A percentile compares a stretch with the other conserved stretches of the same genome.
phyloP scores from a whole-genome alignment of 768 basidiomycete species.

The Kwoniella sp. region DNA sequence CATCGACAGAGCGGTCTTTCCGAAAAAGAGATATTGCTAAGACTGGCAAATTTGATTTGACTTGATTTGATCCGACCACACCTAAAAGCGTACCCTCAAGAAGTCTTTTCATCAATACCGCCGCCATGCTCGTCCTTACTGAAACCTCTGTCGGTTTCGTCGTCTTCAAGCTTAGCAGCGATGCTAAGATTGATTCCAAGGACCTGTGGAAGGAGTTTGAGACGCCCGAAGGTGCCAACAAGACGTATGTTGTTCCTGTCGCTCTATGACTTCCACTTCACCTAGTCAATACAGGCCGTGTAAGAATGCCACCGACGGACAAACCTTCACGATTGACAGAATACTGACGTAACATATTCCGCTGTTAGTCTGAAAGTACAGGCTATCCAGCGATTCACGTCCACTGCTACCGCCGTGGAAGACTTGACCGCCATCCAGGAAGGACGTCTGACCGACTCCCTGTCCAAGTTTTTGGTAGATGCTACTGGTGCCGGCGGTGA shows the following conservation, averaged over 20 bases:
- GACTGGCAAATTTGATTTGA: too few relatives aligned
- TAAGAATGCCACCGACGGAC: too few relatives aligned
- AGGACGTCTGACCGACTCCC: conserved; percentile 86
- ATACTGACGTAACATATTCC: not conserved
- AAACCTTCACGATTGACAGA: too few relatives aligned
- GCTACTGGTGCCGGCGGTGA: conserved; percentile 39
- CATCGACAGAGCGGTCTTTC: too few relatives aligned
- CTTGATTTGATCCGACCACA: too few relatives aligned
- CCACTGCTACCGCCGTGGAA: conserved; percentile 94
- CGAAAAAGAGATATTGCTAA: too few relatives aligned
- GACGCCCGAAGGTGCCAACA: conserved; percentile 86
- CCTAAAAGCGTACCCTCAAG: too few relatives aligned
- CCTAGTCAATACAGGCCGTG: not conserved
- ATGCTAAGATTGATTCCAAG: conserved; percentile 80
- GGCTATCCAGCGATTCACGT: conserved; percentile 92
- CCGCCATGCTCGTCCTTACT: conserved; percentile 86
- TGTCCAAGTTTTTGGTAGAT: conserved; percentile 80
- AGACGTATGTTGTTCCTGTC: conserved; percentile 69
- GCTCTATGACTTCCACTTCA: not conserved
- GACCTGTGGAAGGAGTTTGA: conserved; percentile 92
- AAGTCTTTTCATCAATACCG: too few relatives aligned
- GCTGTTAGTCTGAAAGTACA: conserved; percentile 92
- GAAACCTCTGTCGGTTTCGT: conserved; percentile 77
- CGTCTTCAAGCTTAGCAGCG: conserved; percentile 91
- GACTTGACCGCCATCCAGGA: conserved; percentile 90